A percentile compares a stretch with the other conserved stretches of the same genome.
phyloP scores from a whole-genome alignment of 257 asterid genomes.

The Striga asiatica region DNA sequence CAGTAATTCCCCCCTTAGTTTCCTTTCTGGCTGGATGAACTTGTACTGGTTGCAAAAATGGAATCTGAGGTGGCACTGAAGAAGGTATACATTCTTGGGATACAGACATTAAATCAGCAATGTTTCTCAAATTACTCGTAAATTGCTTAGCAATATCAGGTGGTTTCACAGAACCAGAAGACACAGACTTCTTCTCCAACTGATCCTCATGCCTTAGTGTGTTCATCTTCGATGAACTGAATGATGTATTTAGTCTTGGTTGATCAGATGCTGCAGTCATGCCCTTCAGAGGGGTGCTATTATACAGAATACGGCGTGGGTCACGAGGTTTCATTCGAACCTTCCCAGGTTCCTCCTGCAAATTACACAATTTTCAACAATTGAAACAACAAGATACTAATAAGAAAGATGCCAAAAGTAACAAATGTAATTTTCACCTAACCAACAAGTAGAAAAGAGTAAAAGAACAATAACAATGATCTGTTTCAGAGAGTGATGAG shows the following conservation, averaged over 20 bases:
- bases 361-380: constrained; percentile 11
- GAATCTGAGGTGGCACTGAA: constrained; percentile 27
- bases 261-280: constrained; percentile 37
- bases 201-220: constrained; percentile 42
- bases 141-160: constrained; percentile 77
- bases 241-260: constrained; percentile 30
- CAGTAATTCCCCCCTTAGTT: constrained; percentile 29
- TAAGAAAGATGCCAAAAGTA: constrained; percentile 6
- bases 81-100: constrained; percentile 43
- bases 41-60: constrained; percentile 30
- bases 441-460: neutral
- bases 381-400: neutral
- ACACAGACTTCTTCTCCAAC: constrained; percentile 29
- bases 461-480: neutral
- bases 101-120: constrained; percentile 58
- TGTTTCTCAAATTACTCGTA: constrained; percentile 60
- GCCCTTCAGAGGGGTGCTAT: constrained; percentile 34
- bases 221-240: constrained; percentile 22
- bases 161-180: constrained; percentile 28
- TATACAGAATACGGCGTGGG: constrained; percentile 83
- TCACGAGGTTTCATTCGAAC: constrained; percentile 93
- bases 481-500: neutral
- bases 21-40: constrained; percentile 29
- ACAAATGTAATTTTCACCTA: neutral
- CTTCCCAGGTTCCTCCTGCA: constrained; percentile 73